Conservation (phyloP, 2,329 filamentous ascomycete genomes). For the Fusarium nodosum region DNA sequence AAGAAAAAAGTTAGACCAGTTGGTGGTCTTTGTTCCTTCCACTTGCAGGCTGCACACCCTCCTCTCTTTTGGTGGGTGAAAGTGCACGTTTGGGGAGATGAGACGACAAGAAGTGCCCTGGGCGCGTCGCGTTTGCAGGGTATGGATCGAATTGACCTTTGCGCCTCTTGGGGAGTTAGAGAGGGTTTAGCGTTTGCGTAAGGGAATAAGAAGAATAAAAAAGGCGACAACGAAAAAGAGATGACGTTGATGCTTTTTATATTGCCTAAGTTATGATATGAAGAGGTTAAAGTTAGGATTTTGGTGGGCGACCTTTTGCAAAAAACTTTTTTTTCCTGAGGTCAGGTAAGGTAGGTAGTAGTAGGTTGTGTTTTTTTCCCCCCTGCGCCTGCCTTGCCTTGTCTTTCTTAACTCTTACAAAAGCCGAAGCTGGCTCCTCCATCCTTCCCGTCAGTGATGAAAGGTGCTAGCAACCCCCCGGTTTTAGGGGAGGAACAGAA, state of each 20-base stretch:
- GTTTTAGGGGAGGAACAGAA: background rate
- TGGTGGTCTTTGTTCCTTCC: constrained; percentile 32
- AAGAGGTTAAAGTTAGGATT: constrained; percentile 11
- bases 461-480: constrained; percentile 15
- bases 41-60: constrained; percentile 38
- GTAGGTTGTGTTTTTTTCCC: constrained; percentile 3
- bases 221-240: background rate
- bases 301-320: constrained; percentile 20
- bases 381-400: constrained; percentile 14
- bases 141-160: background rate
- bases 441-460: constrained; percentile 37
- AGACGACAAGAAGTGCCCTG: constrained; percentile 24
- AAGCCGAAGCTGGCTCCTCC: constrained; percentile 35
- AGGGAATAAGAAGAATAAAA: background rate
- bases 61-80: constrained; percentile 31
- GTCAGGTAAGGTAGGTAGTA: background rate
- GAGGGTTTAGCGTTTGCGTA: background rate
- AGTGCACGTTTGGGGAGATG: constrained; percentile 43
- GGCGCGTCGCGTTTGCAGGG: constrained; percentile 14
- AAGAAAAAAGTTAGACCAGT: constrained; percentile 16
- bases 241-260: constrained; percentile 19
- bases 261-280: background rate
- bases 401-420: constrained; percentile 12
- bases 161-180: background rate
- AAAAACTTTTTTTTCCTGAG: constrained; percentile 26